Evolutionary conservation across 495 filamentous ascomycete genomes (phyloP).

Genomic region (Penicillium chermesinum): DNA sequence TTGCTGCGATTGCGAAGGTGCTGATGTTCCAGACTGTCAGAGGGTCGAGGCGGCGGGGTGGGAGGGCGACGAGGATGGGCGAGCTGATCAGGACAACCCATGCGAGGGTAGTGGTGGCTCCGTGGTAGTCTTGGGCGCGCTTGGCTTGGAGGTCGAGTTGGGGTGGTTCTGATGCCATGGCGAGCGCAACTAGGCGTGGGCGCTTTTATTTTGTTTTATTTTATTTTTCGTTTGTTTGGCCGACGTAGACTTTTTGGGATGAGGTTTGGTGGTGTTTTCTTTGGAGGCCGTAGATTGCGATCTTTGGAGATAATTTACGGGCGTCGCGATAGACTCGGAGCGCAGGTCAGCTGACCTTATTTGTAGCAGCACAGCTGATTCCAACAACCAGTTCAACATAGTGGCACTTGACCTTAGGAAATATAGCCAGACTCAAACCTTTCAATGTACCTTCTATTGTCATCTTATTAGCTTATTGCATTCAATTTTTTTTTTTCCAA

Average conservation of each 20-base stretch:
- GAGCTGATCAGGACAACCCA: constrained; percentile 59
- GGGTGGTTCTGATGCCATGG: constrained; percentile 11
- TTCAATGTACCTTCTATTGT: too few relatives aligned
- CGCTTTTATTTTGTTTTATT: too few relatives aligned
- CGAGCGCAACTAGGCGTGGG: neutral
- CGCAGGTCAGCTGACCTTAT: constrained; percentile 13
- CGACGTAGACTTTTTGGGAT: too few relatives aligned
- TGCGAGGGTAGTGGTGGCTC: constrained; percentile 56
- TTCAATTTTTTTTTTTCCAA: too few relatives aligned
- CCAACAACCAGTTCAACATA: too few relatives aligned
- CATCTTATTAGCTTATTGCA: too few relatives aligned
- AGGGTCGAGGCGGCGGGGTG: constrained; percentile 70
- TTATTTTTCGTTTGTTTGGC: too few relatives aligned
- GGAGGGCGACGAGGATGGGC: constrained; percentile 67
- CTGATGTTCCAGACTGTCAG: constrained; percentile 54
- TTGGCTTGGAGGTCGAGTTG: constrained; percentile 3
- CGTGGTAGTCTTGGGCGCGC: constrained; percentile 43
- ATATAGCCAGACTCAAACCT: too few relatives aligned
- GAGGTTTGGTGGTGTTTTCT: too few relatives aligned
- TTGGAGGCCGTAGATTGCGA: too few relatives aligned
- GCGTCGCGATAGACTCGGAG: neutral
- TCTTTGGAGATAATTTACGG: constrained; percentile 5
- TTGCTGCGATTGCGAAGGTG: constrained; percentile 57
- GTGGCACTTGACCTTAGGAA: too few relatives aligned
- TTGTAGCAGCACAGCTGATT: too few relatives aligned